Base-by-base conservation (phyloP, 495 filamentous ascomycete genomes). In the Recurvomyces mirabilis region DNA sequence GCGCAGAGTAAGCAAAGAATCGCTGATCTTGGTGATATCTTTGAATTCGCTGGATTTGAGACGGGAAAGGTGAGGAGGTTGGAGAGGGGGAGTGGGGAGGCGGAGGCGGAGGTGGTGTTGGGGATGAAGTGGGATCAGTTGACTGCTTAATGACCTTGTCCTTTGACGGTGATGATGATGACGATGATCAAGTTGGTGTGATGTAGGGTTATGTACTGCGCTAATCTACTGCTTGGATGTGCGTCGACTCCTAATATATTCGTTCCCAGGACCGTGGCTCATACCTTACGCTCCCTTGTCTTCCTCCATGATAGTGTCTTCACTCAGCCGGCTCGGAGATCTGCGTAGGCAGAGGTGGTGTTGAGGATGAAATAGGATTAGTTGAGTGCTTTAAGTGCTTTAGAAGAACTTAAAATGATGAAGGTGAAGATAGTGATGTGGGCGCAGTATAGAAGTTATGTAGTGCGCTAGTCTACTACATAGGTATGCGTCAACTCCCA, bases 11-110 rank as follows among this genome's bases (percentile, higher is more conserved):
- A 43, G 20, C 37, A 40, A 1, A 46, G 46, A 28, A 30, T 47
- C 26, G 26, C n/a, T 18, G 23, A 24, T 19, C 28, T 52, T 24
- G 28, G 28, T n/a, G 49, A 52, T 42, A 40, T 52, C 32, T 33
- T 52, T n/a, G 49, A 52, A 37, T 52, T n/a, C 30, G 49, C 49
- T 15, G 49, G 49, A 25, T 52, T 52, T 38, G 49, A 52, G 43
- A 47, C 30, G 33, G 49, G 49, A 13, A 52, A 52, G 38, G 38
- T 52, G 13, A 18, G 43, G 43, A 17, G 14, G 18, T 18, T 41
- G 18, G 49, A 47, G 37, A 47, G 31, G 43, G 29, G 4, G 5
- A 28, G 15, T 2, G 49, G 43, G 29, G 20, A 37, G 36, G 43
- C 30, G 38, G 36, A 52, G 15, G 49, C 49, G 29, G 43, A 52